These are phyloP conservation scores for Pouteria glomerata DNA, from an alignment of 148 eudicot genomes.

Conservation along the genomic window DNA sequence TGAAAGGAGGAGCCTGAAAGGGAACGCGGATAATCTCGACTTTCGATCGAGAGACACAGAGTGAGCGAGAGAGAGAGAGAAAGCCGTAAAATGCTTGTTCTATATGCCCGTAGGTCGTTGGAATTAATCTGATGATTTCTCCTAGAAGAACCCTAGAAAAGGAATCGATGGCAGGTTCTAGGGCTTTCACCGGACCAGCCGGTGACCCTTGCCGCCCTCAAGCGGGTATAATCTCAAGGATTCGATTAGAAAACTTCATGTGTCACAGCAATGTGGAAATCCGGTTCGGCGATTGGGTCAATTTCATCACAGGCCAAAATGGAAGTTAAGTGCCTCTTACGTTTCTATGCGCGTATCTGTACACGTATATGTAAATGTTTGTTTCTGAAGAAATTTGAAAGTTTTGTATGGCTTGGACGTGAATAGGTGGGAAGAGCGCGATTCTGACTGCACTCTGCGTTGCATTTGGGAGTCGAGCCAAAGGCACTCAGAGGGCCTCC, in stretches of 20 bases:
- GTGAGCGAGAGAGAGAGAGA: neutral
- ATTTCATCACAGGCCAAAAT: conserved; percentile 95
- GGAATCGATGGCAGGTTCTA: conserved; percentile 35
- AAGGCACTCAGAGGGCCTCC: conserved; percentile 81
- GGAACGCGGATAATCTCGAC: too few species aligned
- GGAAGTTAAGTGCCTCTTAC: too few species aligned
- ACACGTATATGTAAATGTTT: neutral
- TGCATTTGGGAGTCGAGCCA: conserved; percentile 94
- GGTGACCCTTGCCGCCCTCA: conserved; percentile 14
- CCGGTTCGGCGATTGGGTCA: conserved; percentile 64
- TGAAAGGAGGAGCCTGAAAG: too few species aligned
- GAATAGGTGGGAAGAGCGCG: conserved; percentile 93
- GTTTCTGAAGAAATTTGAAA: neutral
- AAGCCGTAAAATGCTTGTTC: too few species aligned
- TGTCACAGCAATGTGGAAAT: conserved; percentile 78
- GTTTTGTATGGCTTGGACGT: neutral
- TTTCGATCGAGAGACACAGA: neutral
- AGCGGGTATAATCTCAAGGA: conserved; percentile 67
- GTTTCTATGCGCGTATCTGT: conserved; percentile 10
- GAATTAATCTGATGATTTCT: neutral
- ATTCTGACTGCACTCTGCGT: conserved; percentile 91
- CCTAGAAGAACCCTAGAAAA: conserved; percentile 4
- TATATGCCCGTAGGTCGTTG: too few species aligned
- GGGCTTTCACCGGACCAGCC: conserved; percentile 24
- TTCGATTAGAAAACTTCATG: conserved; percentile 88